Evolutionary conservation across 2,329 filamentous ascomycete genomes (phyloP).

Genomic region (Fusarium equiseti): DNA sequence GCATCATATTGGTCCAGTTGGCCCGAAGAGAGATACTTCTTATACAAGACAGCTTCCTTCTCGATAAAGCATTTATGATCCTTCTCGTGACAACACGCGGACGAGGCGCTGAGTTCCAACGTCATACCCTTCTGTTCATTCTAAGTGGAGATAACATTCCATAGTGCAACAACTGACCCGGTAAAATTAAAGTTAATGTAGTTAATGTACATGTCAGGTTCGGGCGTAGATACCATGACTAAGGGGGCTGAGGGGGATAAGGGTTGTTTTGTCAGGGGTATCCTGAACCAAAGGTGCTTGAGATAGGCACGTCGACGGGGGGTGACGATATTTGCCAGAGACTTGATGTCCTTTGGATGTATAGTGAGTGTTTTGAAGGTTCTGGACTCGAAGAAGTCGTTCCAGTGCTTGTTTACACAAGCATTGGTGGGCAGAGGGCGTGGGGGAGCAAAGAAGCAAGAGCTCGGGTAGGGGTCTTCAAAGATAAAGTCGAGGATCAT

Average conservation of each 20-base stretch:
- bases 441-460: not conserved
- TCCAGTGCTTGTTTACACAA: constrained; percentile 16
- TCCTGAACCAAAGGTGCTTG: constrained; percentile 20
- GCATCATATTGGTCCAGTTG: not conserved
- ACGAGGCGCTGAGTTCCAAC: constrained; percentile 13
- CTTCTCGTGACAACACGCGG: no score
- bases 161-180: not conserved
- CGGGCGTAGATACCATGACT: no score
- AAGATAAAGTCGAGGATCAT: not conserved
- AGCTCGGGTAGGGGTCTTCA: not conserved
- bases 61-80: not conserved
- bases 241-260: no score
- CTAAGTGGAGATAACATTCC: constrained; percentile 9
- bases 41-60: not conserved
- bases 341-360: not conserved
- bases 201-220: no score
- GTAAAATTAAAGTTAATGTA: constrained; percentile 7
- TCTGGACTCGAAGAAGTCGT: constrained; percentile 8
- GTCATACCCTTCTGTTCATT: not conserved
- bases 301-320: not conserved
- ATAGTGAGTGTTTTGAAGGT: constrained; percentile 11
- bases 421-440: not conserved
- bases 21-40: not conserved
- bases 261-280: not conserved
- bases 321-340: not conserved